phyloP scores from a whole-genome alignment of 192 early-diverging fungal genomes.

The Fimicolochytrium jonesii region DNA sequence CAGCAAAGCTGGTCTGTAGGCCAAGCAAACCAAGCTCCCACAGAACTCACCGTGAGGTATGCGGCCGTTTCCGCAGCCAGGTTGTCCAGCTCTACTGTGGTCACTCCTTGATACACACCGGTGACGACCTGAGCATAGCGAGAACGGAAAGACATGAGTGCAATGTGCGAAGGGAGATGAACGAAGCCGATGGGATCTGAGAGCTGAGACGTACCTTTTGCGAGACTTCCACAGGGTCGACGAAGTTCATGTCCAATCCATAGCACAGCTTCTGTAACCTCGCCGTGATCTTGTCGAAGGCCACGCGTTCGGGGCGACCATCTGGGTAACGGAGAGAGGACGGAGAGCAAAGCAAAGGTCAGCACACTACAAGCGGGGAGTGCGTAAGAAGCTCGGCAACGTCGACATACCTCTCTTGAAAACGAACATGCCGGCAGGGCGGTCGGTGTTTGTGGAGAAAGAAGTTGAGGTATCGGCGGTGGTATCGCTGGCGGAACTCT shows the following conservation, averaged over 20 bases:
- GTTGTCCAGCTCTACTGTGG: constrained; percentile 95
- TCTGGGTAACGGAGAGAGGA: constrained; percentile 42
- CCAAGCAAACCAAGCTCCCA: too few species aligned
- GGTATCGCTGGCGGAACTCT: too few species aligned
- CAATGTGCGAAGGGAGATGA: neutral
- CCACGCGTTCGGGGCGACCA: constrained; percentile 86
- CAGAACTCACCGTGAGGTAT: constrained; percentile 44
- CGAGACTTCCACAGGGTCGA: constrained; percentile 83
- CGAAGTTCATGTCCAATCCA: constrained; percentile 86
- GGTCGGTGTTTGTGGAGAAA: neutral
- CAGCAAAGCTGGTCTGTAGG: too few species aligned
- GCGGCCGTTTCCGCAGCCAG: constrained; percentile 89
- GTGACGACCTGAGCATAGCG: constrained; percentile 62
- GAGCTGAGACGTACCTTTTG: constrained; percentile 76
- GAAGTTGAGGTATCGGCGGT: neutral
- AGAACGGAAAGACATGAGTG: constrained; percentile 6
- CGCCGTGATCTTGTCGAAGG: constrained; percentile 91
- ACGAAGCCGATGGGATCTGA: neutral
- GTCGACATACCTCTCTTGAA: constrained; percentile 35
- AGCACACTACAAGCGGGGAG: neutral
- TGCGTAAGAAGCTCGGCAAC: neutral
- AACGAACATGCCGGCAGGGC: constrained; percentile 34
- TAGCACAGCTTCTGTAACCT: constrained; percentile 93
- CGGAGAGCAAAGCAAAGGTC: neutral
- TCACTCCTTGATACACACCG: constrained; percentile 96